Conservation (phyloP, 495 filamentous ascomycete genomes). For the Xylaria telfairii region DNA sequence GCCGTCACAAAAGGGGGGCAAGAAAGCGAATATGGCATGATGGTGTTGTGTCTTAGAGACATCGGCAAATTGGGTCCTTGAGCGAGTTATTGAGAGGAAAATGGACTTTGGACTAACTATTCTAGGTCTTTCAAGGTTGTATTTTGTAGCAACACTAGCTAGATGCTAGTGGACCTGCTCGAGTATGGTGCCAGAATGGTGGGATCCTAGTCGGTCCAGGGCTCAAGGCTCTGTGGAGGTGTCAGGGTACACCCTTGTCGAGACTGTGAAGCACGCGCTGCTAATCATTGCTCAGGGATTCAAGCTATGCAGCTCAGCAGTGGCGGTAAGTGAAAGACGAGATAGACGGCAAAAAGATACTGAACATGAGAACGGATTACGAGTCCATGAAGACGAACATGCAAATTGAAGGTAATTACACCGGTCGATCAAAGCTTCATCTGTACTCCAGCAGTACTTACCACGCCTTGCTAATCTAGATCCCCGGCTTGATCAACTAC, state of each 20-base stretch:
- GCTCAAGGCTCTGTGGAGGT: conserved; percentile 34
- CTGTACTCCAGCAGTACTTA: background rate
- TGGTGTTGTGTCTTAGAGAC: conserved; percentile 25
- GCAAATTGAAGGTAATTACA: background rate
- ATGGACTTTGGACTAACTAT: conserved; percentile 23
- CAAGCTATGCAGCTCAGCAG: conserved; percentile 23
- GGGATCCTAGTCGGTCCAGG: conserved; percentile 27
- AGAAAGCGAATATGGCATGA: conserved; percentile 26
- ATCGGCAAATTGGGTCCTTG: conserved; percentile 26
- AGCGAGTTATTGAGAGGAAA: conserved; percentile 18
- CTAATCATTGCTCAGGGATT: conserved; percentile 43
- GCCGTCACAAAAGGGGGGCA: conserved; percentile 24
- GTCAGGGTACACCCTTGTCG: conserved; percentile 39
- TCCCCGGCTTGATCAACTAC: conserved; percentile 9
- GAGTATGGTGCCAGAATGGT: conserved; percentile 32
- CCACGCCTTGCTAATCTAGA: background rate
- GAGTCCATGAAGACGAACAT: background rate
- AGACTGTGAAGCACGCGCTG: conserved; percentile 43
- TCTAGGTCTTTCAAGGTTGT: conserved; percentile 19
- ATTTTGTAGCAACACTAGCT: conserved; percentile 22
- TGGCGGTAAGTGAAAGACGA: conserved; percentile 6
- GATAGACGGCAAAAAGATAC: conserved; percentile 3
- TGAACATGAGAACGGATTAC: background rate
- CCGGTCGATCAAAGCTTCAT: background rate
- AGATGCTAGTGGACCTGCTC: conserved; percentile 21